Evolutionary conservation across 2,329 filamentous ascomycete species (phyloP), one percentile per base, ranked within the genome.

Genomic region (Verticillium albo-atrum): DNA sequence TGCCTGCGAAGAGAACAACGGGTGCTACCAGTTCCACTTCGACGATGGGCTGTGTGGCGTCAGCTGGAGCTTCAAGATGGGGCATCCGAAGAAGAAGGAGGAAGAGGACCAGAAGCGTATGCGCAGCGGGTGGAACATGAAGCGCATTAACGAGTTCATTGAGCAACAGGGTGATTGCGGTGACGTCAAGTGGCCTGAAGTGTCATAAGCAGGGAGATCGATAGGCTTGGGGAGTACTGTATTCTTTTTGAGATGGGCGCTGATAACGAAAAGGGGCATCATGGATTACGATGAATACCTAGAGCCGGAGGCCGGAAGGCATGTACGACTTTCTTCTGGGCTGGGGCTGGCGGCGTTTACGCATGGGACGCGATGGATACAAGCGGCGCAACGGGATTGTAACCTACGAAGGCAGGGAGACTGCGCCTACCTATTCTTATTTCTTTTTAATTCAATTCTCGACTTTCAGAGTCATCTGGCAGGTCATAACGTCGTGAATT

Each of bases 1-100:
- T 28, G 77, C 78, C 2, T 86, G 83, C 65, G 65, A 74, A 47
- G 70, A 66, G 52, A 56, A 70, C 32, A 32, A 62, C 0, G 60
- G 66, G 9, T 81, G 78, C 68, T 72, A 79, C 62, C 76, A 78
- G 63, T 80, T 72, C 63, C 69, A 68, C 30, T 80, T 72, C 64
- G 66, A 70, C 30, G 64, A 75, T n/a, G 70, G 73, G 28, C 64
- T 75, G 47, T 81, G 79, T 63, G 63, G 67, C 5, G 69, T 75
- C 30, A 65, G 69, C 57, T 65, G 64, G 57, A 68, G 69, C 6
- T 72, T 80, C 62, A 71, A 66, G 61, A 68, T 79, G 17, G 78
- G 79, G 15, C 67, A 70, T 26, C 78, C 78, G 3, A 67, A 65
- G 5, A 70, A 70, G 60, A 69, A 63, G 57, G 64, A 65, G 3